Conservation (phyloP, 805 yeast genomes). For the Lachancea meyersii region DNA sequence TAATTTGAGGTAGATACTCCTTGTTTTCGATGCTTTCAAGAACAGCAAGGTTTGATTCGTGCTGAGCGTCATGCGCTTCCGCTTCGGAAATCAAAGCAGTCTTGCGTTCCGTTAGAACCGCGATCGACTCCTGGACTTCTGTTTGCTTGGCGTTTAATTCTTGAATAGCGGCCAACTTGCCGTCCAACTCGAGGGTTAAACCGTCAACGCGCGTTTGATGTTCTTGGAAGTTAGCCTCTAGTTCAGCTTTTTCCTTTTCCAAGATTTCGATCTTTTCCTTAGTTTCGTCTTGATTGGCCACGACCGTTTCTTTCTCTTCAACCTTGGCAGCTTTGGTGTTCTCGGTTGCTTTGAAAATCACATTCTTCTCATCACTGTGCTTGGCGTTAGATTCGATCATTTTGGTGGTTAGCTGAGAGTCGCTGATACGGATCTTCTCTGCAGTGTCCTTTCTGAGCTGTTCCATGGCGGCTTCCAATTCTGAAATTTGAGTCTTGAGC, state of each 20-base stretch:
- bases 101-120: slow-evolving; percentile 15
- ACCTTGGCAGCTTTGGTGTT: slow-evolving; percentile 23
- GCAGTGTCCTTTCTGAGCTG: slow-evolving; percentile 20
- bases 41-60: slow-evolving; percentile 14
- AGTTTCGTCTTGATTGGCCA: slow-evolving; percentile 20
- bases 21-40: slow-evolving; percentile 20
- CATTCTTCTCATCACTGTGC: slow-evolving; percentile 19
- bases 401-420: slow-evolving; percentile 18
- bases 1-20: slow-evolving; percentile 21
- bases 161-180: slow-evolving; percentile 22
- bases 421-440: slow-evolving; percentile 23
- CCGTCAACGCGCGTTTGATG: slow-evolving; percentile 20
- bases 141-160: slow-evolving; percentile 18
- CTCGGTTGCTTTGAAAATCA: slow-evolving; percentile 25
- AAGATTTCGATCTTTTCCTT: slow-evolving; percentile 26
- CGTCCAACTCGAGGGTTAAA: slow-evolving; percentile 24
- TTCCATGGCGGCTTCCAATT: slow-evolving; percentile 19
- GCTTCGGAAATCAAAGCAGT: slow-evolving; percentile 17
- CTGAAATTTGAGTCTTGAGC: slow-evolving; percentile 20
- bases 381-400: slow-evolving; percentile 21
- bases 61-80: slow-evolving; percentile 13
- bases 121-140: slow-evolving; percentile 20
- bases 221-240: slow-evolving; percentile 18
- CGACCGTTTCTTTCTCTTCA: slow-evolving; percentile 20
- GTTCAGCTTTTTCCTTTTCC: slow-evolving; percentile 16